Conservation (phyloP, 495 filamentous ascomycete genomes). For the Neurospora tetraspora region DNA sequence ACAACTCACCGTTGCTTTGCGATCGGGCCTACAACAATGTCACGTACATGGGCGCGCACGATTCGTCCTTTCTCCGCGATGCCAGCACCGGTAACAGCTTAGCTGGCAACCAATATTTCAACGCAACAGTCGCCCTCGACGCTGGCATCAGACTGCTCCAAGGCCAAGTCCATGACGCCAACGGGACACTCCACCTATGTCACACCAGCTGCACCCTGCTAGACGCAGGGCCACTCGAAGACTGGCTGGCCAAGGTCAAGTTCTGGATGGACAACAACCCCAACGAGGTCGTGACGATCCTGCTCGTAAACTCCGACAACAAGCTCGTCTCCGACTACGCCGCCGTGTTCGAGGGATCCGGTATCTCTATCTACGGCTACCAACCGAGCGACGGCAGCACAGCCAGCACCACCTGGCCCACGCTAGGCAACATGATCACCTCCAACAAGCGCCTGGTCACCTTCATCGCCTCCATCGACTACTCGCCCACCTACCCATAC, state of each 20-base stretch:
- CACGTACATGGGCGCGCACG: constrained; percentile 60
- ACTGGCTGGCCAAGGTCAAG: constrained; percentile 49
- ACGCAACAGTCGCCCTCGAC: constrained; percentile 53
- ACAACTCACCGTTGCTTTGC: constrained; percentile 57
- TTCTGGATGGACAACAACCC: constrained; percentile 55
- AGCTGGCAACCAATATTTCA: constrained; percentile 57
- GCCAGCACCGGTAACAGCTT: constrained; percentile 40
- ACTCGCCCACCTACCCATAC: constrained; percentile 42
- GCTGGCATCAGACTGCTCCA: constrained; percentile 62
- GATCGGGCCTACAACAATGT: constrained; percentile 52
- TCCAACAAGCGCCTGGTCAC: constrained; percentile 50
- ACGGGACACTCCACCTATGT: constrained; percentile 49
- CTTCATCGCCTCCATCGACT: constrained; percentile 49
- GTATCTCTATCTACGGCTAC: constrained; percentile 50
- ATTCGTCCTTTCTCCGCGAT: constrained; percentile 54
- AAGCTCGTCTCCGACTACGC: constrained; percentile 40
- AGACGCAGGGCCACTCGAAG: constrained; percentile 50
- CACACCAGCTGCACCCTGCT: constrained; percentile 55
- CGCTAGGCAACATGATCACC: constrained; percentile 49
- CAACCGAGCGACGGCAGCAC: constrained; percentile 35
- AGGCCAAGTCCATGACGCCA: constrained; percentile 51
- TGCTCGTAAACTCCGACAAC: constrained; percentile 59
- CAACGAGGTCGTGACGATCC: constrained; percentile 58
- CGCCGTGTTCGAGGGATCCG: constrained; percentile 41
- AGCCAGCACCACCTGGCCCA: constrained; percentile 49